Base-by-base conservation (phyloP, 257 asterid genomes). In the Craterostigma plantagineum region DNA sequence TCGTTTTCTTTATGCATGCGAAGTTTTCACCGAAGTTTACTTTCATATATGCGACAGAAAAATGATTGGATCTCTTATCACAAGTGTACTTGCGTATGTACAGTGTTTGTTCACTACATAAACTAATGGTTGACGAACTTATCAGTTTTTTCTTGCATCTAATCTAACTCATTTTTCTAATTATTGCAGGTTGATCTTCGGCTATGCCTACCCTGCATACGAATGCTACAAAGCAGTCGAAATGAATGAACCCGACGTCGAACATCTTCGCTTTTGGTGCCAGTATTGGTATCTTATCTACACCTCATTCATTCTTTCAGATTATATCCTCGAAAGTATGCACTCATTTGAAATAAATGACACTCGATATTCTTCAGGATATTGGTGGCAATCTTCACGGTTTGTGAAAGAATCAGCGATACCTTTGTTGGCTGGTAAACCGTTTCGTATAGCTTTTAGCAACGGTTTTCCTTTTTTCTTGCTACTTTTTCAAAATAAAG, bases 211-310 rank as follows among this genome's bases (percentile, higher is more conserved):
- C 48, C 48, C 48, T 43, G 48, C 48, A 10, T 43, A 43, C 13
- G 48, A 43, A 43, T 43, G 48, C 48, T 43, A 43, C 23, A 43
- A 43, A 43, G 17, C 48, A 15, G 48, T 43, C 6, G 48, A 43
- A 18, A 15, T 43, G 48, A 43, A 43, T 16, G 16, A 43, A 33
- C 48, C 48, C 13, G 48, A 43, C 23, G 23, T 43, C 16, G 33
- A 43, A 6, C 30, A 18, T 2, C 48, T 43, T 43, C 48, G 48
- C 9, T 16, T 43, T 43, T 43, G 48, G 48, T 43, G 48, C 13
- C 48, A 43, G 10, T 43, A 43, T 12, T 43, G 48, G 48, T 43
- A 43, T 18, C 13, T 33, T 12, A 10, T 33, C 8, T 36, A 36
- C 9, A 43, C 2, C 1, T 15, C n/a, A n/a, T 43, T 1, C 23